phyloP scores from a whole-genome alignment of 148 eudicot species.

The Rhododendron vialii region DNA sequence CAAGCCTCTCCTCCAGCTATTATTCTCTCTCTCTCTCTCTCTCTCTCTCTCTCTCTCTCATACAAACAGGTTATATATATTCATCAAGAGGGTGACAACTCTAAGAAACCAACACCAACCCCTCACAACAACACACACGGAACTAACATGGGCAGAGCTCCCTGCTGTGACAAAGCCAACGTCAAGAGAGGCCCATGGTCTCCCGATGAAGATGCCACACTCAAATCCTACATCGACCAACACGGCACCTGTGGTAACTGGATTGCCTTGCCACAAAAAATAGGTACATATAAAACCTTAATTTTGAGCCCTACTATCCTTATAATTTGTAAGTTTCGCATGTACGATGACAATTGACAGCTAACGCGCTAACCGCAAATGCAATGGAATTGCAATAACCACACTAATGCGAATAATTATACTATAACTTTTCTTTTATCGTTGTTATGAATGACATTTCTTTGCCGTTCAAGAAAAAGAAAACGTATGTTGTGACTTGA shows the following conservation, averaged over 20 bases:
- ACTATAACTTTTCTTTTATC: too few species aligned
- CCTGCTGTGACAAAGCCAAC: conserved; percentile 41
- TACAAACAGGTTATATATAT: conserved; percentile 8
- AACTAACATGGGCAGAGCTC: conserved; percentile 37
- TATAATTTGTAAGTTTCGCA: too few species aligned
- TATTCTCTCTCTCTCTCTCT: conserved; percentile 29
- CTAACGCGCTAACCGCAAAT: too few species aligned
- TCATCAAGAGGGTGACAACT: conserved; percentile 5
- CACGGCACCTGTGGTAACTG: conserved; percentile 38
- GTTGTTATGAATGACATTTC: too few species aligned
- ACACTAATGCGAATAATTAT: too few species aligned
- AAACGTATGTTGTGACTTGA: neutral
- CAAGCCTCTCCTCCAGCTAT: conserved; percentile 61
- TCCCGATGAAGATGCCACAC: conserved; percentile 35
- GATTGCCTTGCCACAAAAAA: conserved; percentile 37
- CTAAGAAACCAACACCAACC: conserved; percentile 13
- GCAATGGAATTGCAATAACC: too few species aligned
- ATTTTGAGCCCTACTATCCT: neutral
- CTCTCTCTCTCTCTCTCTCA: conserved; percentile 23
- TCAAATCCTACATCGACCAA: conserved; percentile 31
- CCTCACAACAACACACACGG: conserved; percentile 4
- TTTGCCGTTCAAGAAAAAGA: too few species aligned
- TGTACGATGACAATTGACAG: too few species aligned
- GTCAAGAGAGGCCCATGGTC: conserved; percentile 48
- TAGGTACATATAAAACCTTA: conserved; percentile 15